A percentile compares a stretch with the other conserved stretches of the same genome.
Evolutionary conservation across 2,329 filamentous ascomycete genomes (phyloP).

Genomic region (Ascochyta viciae-villosae): DNA sequence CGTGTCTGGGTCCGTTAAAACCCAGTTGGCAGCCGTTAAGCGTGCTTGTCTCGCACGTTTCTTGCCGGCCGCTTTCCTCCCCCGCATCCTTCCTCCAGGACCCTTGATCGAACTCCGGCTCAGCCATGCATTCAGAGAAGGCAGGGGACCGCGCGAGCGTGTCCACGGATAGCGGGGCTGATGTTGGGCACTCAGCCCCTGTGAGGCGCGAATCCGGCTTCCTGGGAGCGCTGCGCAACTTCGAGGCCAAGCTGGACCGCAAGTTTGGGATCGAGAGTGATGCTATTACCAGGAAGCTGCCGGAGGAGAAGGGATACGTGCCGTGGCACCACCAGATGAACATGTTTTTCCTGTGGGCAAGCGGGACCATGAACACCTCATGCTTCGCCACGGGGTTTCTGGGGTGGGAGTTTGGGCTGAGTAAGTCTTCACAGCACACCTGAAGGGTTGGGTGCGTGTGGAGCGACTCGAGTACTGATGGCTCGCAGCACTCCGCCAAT

Average conservation of each 20-base stretch:
- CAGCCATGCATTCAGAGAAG: constrained; percentile 27
- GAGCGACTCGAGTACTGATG: constrained; percentile 4
- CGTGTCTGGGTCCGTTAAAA: constrained; percentile 13
- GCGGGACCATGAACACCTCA: constrained; percentile 52
- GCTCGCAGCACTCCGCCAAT: constrained; percentile 49
- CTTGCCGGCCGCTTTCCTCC: neutral
- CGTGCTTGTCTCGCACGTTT: neutral
- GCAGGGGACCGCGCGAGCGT: constrained; percentile 20
- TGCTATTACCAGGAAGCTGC: constrained; percentile 33
- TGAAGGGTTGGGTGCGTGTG: neutral
- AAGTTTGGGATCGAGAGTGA: constrained; percentile 35
- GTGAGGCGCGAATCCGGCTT: constrained; percentile 22
- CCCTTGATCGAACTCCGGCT: neutral
- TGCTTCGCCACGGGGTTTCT: constrained; percentile 52
- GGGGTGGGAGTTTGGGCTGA: constrained; percentile 58
- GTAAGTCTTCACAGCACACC: constrained; percentile 18
- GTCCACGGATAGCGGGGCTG: constrained; percentile 12
- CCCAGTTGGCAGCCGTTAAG: constrained; percentile 3
- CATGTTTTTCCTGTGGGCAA: constrained; percentile 56
- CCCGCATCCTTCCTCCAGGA: neutral
- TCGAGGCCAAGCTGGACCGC: constrained; percentile 30
- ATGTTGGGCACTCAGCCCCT: constrained; percentile 4
- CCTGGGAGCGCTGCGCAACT: constrained; percentile 24
- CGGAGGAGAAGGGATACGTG: constrained; percentile 36
- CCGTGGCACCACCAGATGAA: constrained; percentile 36